Evolutionary conservation across 2,329 filamentous ascomycete genomes (phyloP), one percentile per base, ranked within the genome.

Genomic region (Cladophialophora bantiana): DNA sequence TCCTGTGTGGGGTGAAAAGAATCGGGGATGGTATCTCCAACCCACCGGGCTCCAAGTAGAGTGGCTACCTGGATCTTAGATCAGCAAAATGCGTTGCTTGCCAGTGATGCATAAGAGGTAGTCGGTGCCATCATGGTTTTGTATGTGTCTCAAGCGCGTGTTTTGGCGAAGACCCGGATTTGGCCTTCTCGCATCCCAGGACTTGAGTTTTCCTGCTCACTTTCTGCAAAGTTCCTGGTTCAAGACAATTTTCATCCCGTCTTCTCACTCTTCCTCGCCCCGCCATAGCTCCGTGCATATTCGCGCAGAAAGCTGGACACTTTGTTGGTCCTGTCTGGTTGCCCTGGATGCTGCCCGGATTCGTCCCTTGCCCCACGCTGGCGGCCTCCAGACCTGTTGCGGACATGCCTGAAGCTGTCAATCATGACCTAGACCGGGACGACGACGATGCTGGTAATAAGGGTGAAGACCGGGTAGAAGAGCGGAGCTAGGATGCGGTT

Each of bases 381-480:
- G 32, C 62, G 13, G 32, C 62, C 62, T 12, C 62, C 62, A 26
- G 38, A 36, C n/a, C 48, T 59, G 35, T 32, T 38, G 4, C 62
- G 48, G 59, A 65, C 65, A 12, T 69, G 65, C 53, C 67, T 69
- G 62, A 67, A 65, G 53, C 67, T 67, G 31, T 69, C 68, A 31
- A 69, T 68, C 40, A 67, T 65, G 20, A 66, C 66, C 36, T 67
- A 69, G 32, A 69, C 45, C 1, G 68, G 68, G 7, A 69, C 68
- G 32, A 69, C 48, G 12, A 69, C 38, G 54, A 69, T 68, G 45
- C 57, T 61, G 7, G 62, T 64, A 7, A 69, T 58, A 13, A 67
- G 64, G 15, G 65, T 69, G 54, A 69, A 69, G 62, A 69, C 52
- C 9, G 68, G 65, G 53, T 69, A 69, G 65, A 65, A 69, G 1